Base-by-base conservation (phyloP, 106 monocot genomes). In the Alisma plantagoaquatica region DNA sequence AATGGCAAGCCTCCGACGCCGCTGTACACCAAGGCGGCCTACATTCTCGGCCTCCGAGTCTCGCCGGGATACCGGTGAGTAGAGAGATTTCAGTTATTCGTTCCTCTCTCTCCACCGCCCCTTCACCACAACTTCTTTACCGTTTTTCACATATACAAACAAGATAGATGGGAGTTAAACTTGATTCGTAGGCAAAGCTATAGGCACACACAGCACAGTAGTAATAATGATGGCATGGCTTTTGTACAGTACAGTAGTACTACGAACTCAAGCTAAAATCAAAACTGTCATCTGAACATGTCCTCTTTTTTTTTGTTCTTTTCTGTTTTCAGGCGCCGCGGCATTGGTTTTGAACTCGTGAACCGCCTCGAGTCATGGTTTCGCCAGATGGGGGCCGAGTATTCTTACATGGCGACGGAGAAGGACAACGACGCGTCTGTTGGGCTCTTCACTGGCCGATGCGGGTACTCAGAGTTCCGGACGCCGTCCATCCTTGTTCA, bases 351-450 rank as follows among this genome's bases (percentile, higher is more conserved):
- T 41, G 42, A 51, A 33, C 67, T 88, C 53, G 87, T 88, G 26
- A 17, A 23, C 8, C 8, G 27, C 15, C 51, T 88, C 59, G 87
- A 88, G 66, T 32, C 66, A 15, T 88, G 87, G 87, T 88, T 88
- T 60, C 16, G 60, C 11, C 43, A 41, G 27, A 64, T 33, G 31
- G 82, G 72, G 1, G 87, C 75, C 8, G 87, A 88, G 66, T 88
- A 88, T 67, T 52, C 87, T 2, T 88, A 88, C 73, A 83, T 88
- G 82, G 87, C 87, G 2, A 88, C 87, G 0, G 82, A 78, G 25
- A 73, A 68, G 14, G 78, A 62, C 54, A 88, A 88, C 82, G 75
- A 70, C 32, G 70, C 78, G 10, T 83, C 82, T 0, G 18, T 88
- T 33, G 23, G 46, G 10, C 75, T 88, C 24, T 88, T 88, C 67